Evolutionary conservation across 441 rosid genomes (phyloP), one percentile per base, ranked within the genome.

Genomic region (Bruguiera hainesii): DNA sequence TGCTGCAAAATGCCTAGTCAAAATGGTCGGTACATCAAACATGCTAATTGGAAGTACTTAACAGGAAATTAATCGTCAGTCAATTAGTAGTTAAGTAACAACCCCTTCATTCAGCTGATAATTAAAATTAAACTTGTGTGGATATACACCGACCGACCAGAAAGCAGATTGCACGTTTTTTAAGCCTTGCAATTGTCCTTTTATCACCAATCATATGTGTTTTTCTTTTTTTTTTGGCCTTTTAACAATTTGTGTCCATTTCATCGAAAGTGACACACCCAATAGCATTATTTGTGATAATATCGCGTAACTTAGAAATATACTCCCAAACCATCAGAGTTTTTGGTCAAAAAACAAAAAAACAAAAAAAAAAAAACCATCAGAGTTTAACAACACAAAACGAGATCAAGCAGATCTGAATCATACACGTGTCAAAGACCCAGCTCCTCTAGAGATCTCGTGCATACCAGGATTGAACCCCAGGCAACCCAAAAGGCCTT

Each of bases 401-500:
- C 28, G 60, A 13, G 79, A 69, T 61, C 53, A 65, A 67, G 62
- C 4, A 7, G 49, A 78, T 82, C 80, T 46, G 68, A 73, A 78
- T 61, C 81, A 84, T 66, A 77, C 82, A 75, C 86, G 91, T 72
- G 94, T 73, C 86, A 86, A 65, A 26, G 94, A 89, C 81, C 92
- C 91, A 80, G 85, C 66, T 6, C 87, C 75, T 74, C 88, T 84
- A 53, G 96, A 78, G 67, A 87, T 76, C 53, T 90, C 92, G 71
- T 81, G 84, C 60, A 80, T 70, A 8, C 84, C 69, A 20, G 87
- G 85, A 70, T 83, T 81, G 76, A 88, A 90, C 72, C 94, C 91
- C 67, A 90, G 76, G 77, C 98, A 93, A 30, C 97, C 97, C 77
- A 90, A 67, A 76, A 87, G 72, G 0, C 98, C 91, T 67, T 85